Base-by-base conservation (phyloP, 2,329 filamentous ascomycete species). In the Pseudohalonectria lignicola region DNA sequence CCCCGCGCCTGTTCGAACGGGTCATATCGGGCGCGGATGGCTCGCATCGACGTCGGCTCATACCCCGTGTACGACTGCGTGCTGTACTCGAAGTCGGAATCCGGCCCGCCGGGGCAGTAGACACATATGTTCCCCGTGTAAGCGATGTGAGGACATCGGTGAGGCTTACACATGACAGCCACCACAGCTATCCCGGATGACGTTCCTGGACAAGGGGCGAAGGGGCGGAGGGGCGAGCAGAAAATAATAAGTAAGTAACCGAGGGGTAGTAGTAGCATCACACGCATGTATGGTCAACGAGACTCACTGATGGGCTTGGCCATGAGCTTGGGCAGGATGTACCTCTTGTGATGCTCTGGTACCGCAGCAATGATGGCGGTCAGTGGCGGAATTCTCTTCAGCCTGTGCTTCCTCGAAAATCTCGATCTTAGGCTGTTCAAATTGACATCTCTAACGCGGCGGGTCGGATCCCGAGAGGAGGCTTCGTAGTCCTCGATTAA, bases 261-360 rank as follows among this genome's bases (percentile, higher is more conserved):
- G 26, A 16, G 4, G 13, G 15, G 5, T 32, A 20, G 41, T 15
- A 34, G 33, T 12, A 40, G 34, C 18, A 36, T 19, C 11, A 18
- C 7, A 7, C 16, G n/a, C 2, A 26, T 17, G 31, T n/a, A 30
- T n/a, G n/a, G n/a, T n/a, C n/a, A n/a, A n/a, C n/a, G n/a, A n/a
- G n/a, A 65, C 72, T 52, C 71, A 82, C 85, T 74, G 43, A 98
- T 96, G 2, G 92, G 92, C 62, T 98, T 98, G 19, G 93, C 92
- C 50, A 98, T 87, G 45, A 98, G 69, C 63, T 94, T 94, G 16
- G 88, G 92, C 44, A 96, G 64, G 44, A 98, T 95, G 53, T 96
- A 96, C 66, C 96, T 98, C 69, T 96, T 98, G 66, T 96, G 95
- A 59, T 96, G 88, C 57, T 98, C 92, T n/a, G 93, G 93, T 26